Base-by-base conservation (phyloP, 2,329 filamentous ascomycete genomes). In the Elsinoe fawcettii region DNA sequence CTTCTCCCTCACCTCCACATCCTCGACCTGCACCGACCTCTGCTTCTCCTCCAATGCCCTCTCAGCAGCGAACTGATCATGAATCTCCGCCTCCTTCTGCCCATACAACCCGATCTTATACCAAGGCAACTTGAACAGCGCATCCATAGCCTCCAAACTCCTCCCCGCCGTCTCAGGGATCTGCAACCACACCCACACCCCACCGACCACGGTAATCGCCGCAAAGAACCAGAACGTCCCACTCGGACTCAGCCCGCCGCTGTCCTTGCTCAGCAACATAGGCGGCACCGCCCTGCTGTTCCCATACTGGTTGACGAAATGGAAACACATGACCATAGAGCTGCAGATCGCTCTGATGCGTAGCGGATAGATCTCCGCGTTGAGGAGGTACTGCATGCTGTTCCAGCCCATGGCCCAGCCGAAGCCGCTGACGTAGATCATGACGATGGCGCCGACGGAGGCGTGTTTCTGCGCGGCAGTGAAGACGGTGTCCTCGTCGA, bases 141-240 rank as follows among this genome's bases (percentile, higher is more conserved):
- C 75, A 66, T 90, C 85, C 80, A 90, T 88, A 62, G 77, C 82
- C 74, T 87, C 84, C 6, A 87, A 74, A 51, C 70, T 73, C 44
- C 74, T 74, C 18, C 86, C 86, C 0, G 80, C 79, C 0, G 85
- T 88, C 75, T 90, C 87, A 0, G 87, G 87, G 1, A 91, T 78
- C 60, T 79, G 85, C 70, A 88, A 80, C 76, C 77, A 87, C 2
- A 86, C 86, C 84, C 85, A 90, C 0, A 77, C 3, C 1, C 83
- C 79, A 36, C 86, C 86, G 5, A 89, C 43, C 1, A 86, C 62
- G 0, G 85, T 89, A 11, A 90, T 77, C 2, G 78, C 82, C 0
- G 79, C 77, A 69, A 90, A 90, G 71, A 83, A 86, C 80, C 85
- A 86, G 73, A 90, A 90, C 0, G 86, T 89, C 0, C 87, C 87